Evolutionary conservation across 2,329 filamentous ascomycete species (phyloP).

Genomic region (Botrytis porri): DNA sequence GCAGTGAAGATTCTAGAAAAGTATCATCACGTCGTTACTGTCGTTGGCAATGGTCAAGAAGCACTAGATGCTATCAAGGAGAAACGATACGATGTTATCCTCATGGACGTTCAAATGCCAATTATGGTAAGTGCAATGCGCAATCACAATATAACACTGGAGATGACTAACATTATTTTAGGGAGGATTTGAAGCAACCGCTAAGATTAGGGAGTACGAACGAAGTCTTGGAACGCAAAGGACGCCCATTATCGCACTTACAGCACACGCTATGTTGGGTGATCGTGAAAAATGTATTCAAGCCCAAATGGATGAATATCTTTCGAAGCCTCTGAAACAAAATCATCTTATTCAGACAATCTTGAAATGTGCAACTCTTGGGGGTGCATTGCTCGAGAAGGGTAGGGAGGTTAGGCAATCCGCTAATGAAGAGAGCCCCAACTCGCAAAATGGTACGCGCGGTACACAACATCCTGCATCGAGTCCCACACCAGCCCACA

Average conservation of each 20-base stretch:
- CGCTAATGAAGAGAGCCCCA: constrained; percentile 34
- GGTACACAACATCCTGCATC: constrained; percentile 21
- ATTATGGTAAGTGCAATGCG: constrained; percentile 71
- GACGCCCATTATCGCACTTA: constrained; percentile 94
- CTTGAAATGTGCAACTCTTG: constrained; percentile 90
- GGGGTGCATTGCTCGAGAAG: constrained; percentile 77
- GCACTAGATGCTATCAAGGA: constrained; percentile 89
- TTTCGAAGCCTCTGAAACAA: constrained; percentile 94
- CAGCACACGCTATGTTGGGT: constrained; percentile 97
- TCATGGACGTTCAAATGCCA: constrained; percentile 99
- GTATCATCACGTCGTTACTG: constrained; percentile 87
- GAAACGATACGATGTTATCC: constrained; percentile 90
- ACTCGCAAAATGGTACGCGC: constrained; percentile 25
- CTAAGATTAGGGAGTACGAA: constrained; percentile 95
- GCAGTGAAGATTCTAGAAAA: constrained; percentile 97
- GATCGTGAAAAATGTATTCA: constrained; percentile 98
- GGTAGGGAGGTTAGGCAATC: constrained; percentile 55
- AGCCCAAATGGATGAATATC: constrained; percentile 98
- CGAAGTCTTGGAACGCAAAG: constrained; percentile 73
- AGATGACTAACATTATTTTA: constrained; percentile 44
- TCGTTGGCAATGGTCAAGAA: constrained; percentile 92
- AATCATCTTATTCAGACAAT: constrained; percentile 98
- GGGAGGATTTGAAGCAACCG: constrained; percentile 96
- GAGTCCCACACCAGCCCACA: constrained; percentile 23
- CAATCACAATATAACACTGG: neutral